phyloP scores from a whole-genome alignment of 106 monocot species.

The Triglochin maritima region DNA sequence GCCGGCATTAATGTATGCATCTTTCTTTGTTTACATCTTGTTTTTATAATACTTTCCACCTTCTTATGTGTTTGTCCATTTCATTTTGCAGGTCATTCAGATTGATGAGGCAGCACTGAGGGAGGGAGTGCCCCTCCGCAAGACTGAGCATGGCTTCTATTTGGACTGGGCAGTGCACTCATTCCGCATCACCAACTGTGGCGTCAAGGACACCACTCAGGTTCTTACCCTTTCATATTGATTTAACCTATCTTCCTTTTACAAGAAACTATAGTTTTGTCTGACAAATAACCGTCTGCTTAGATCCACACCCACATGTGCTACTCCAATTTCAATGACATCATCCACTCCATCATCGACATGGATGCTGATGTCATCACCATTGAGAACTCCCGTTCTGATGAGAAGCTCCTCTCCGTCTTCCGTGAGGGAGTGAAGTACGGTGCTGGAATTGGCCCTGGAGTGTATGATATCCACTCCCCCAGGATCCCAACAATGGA shows the following conservation, averaged over 20 bases:
- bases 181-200: constrained; percentile 72
- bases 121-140: constrained; percentile 67
- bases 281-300: neutral
- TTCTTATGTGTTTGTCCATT: neutral
- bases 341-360: constrained; percentile 75
- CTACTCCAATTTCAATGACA: constrained; percentile 84
- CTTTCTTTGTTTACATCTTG: neutral
- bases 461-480: constrained; percentile 67
- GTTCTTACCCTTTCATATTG: constrained; percentile 7
- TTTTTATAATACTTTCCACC: neutral
- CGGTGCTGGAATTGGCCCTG: constrained; percentile 43
- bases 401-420: constrained; percentile 75
- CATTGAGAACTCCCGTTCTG: constrained; percentile 77
- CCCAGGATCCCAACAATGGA: constrained; percentile 68
- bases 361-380: constrained; percentile 84
- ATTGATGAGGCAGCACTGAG: constrained; percentile 72
- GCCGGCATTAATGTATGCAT: constrained; percentile 41
- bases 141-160: constrained; percentile 65
- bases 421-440: constrained; percentile 51
- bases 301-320: constrained; percentile 82
- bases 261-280: neutral
- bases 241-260: neutral
- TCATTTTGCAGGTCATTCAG: constrained; percentile 44
- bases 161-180: constrained; percentile 73
- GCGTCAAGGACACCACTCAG: constrained; percentile 67